Base-by-base conservation (phyloP, 148 eudicot genomes). In the Amaranthus cruentus region DNA sequence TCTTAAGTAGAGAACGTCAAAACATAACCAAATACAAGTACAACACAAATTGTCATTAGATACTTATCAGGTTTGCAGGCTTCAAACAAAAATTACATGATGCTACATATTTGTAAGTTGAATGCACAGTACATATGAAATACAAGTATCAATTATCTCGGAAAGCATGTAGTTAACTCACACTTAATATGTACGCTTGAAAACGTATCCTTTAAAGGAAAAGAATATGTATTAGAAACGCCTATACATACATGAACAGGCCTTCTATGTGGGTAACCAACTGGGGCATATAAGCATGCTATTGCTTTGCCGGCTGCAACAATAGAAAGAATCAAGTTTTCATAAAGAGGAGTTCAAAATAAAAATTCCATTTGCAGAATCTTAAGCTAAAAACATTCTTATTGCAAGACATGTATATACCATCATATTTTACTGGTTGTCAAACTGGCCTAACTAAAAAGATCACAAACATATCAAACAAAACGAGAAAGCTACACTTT, bases 251-350 rank as follows among this genome's bases (percentile, higher is more conserved):
- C 62, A 70, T 12, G 60, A 63, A 9, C 14, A 50, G 7, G 63
- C 43, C 11, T 5, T 28, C 55, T 9, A 43, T 57, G 70, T n/a
- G 49, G 68, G 6, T 62, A 58, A 54, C 53, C 61, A 6, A 13
- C 43, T 6, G 55, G 66, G 12, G 70, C 54, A 55, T 47, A 64
- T 18, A 15, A n/a, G 42, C 68, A 44, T 4, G 75, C 71, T 66
- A 65, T 64, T 51, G 66, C 62, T 48, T 70, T 58, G 15, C 66
- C 62, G 14, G 61, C 78, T 64, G 78, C 4, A 15, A 70, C 55
- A 65, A 7, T 44, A 71, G 15, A 66, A 7, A 4, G 15, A 48
- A 48, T 7, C 3, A 47, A 28, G 49, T 7, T 9, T 58, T 12
- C 11, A 65, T 13, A 46, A 18, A 47, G 6, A 65, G 52, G 21